These are phyloP conservation scores for Globisporangium heterothallicum DNA, from an alignment of 352 stramenopile genomes.

Conservation along the genomic window DNA sequence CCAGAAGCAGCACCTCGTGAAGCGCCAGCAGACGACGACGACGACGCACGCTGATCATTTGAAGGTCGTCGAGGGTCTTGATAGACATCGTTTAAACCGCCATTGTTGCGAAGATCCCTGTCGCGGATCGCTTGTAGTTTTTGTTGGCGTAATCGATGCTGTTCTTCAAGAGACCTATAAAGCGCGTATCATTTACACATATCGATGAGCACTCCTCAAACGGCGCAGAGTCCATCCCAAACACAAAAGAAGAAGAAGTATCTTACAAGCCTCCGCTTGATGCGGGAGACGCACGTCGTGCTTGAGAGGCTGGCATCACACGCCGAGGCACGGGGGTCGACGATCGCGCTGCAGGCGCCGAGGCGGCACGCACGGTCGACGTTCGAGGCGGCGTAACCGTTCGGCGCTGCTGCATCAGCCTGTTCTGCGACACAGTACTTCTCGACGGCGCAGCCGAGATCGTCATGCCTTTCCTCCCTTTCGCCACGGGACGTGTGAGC, in stretches of 20 bases:
- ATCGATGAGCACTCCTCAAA: too few relatives aligned
- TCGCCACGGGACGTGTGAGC: conserved; percentile 48
- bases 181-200: too few relatives aligned
- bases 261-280: conserved; percentile 1
- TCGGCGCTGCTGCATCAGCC: conserved; percentile 31
- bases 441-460: conserved; percentile 57
- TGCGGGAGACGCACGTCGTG: neutral
- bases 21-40: neutral
- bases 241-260: neutral
- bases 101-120: conserved; percentile 17
- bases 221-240: too few relatives aligned
- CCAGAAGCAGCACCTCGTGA: neutral
- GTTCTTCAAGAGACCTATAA: conserved; percentile 47
- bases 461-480: conserved; percentile 44
- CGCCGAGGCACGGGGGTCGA: conserved; percentile 12
- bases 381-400: conserved; percentile 10
- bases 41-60: neutral
- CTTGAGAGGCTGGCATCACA: conserved; percentile 15
- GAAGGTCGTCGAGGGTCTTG: too few relatives aligned
- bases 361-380: conserved; percentile 15
- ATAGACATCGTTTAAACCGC: conserved; percentile 18
- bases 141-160: conserved; percentile 43
- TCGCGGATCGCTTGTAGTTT: conserved; percentile 20
- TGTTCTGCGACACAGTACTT: conserved; percentile 39
- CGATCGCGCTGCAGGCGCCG: conserved; percentile 17